These are phyloP conservation scores for Exutisphaerella laricina DNA, from an alignment of 2,329 filamentous ascomycete genomes.

Conservation along the genomic window DNA sequence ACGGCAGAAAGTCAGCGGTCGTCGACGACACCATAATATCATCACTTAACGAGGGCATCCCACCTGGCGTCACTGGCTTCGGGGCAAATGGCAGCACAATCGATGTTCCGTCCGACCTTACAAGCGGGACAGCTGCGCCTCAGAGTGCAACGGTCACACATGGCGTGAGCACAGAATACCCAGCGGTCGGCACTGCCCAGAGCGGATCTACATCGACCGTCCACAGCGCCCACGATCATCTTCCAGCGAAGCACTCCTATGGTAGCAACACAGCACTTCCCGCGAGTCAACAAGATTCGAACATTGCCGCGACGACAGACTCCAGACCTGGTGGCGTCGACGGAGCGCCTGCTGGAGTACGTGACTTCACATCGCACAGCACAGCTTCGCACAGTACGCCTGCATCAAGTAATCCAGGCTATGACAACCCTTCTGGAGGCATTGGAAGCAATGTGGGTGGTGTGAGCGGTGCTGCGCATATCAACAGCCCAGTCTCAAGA, in stretches of 20 bases:
- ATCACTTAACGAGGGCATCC: not conserved
- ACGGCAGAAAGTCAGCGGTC: not conserved
- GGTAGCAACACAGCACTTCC: not conserved
- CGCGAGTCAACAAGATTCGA: conserved; percentile 11
- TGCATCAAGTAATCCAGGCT: too few species aligned
- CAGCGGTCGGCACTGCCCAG: not conserved
- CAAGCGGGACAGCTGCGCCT: too few species aligned
- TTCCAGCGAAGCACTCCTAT: too few species aligned
- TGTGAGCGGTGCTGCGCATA: not conserved
- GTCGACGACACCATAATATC: not conserved
- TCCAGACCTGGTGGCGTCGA: conserved; percentile 29
- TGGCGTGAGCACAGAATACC: not conserved
- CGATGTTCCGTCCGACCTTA: too few species aligned
- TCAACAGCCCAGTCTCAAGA: not conserved
- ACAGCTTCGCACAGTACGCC: not conserved
- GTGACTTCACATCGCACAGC: not conserved
- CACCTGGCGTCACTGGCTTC: not conserved
- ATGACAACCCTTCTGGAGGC: too few species aligned
- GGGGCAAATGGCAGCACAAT: not conserved
- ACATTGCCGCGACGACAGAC: conserved; percentile 36
- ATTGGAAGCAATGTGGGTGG: too few species aligned
- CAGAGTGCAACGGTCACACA: not conserved
- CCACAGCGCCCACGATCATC: too few species aligned
- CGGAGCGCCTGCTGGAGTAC: not conserved
- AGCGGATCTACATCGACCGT: too few species aligned